These are phyloP conservation scores for Podaxis sp. DNA, from an alignment of 768 basidiomycete genomes.

Conservation along the genomic window DNA sequence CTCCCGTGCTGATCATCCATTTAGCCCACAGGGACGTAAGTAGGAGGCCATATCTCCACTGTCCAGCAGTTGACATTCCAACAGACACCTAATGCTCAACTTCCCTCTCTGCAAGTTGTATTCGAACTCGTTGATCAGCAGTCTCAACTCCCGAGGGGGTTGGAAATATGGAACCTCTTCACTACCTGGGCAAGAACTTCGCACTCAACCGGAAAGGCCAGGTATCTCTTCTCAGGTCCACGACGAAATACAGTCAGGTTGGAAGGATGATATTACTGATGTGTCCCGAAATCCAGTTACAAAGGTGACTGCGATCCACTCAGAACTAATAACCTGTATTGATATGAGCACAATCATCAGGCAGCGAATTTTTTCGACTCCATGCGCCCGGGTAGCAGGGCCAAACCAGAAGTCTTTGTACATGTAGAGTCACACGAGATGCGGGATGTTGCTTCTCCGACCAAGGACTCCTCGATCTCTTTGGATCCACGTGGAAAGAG, in stretches of 20 bases:
- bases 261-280: background rate
- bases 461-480: background rate
- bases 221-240: background rate
- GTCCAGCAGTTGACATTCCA: background rate
- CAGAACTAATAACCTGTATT: background rate
- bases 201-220: background rate
- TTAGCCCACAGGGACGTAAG: constrained; percentile 15
- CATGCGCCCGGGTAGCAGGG: background rate
- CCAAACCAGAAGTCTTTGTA: constrained; percentile 20
- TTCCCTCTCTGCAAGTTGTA: constrained; percentile 40
- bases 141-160: constrained; percentile 32
- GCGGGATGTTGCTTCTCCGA: constrained; percentile 10
- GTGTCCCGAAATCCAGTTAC: background rate
- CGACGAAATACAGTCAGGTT: background rate
- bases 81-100: constrained; percentile 38
- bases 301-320: background rate
- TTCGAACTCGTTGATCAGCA: constrained; percentile 42
- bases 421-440: constrained; percentile 26
- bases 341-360: background rate
- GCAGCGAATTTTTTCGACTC: background rate
- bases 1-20: background rate
- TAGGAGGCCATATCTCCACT: background rate
- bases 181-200: background rate
- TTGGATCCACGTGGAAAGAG: background rate
- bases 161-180: constrained; percentile 22